Evolutionary conservation across 176 grass and related monocot species (phyloP).

Genomic region (Ananas comosus): DNA sequence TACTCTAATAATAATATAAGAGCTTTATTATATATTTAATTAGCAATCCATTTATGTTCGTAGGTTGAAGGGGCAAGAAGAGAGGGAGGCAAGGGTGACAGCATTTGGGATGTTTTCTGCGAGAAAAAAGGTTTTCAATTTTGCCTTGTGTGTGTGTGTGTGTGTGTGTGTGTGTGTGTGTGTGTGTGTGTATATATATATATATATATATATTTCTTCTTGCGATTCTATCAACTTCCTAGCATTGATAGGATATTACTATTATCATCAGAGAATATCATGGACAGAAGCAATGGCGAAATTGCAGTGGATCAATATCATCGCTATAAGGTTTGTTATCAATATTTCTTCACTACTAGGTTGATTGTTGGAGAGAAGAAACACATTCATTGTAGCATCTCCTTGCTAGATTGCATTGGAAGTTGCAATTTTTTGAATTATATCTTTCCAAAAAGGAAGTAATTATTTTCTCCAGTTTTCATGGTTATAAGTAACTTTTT

Average conservation of each 20-base stretch:
- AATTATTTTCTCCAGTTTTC: too few relatives aligned
- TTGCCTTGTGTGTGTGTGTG: too few relatives aligned
- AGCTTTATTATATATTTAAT: neutral
- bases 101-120: conserved; percentile 86
- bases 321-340: conserved; percentile 68
- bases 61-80: conserved; percentile 88
- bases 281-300: conserved; percentile 60
- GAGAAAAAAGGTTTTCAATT: conserved; percentile 57
- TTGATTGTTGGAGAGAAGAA: conserved; percentile 1
- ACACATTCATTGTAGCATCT: neutral
- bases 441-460: too few relatives aligned
- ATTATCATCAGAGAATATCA: conserved; percentile 55
- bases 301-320: conserved; percentile 96
- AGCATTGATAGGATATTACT: conserved; percentile 13
- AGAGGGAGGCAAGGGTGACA: conserved; percentile 86
- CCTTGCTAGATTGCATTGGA: too few relatives aligned
- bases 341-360: neutral
- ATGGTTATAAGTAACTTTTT: too few relatives aligned
- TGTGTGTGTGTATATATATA: too few relatives aligned
- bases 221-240: neutral
- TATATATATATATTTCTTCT: neutral
- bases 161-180: too few relatives aligned
- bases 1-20: too few relatives aligned
- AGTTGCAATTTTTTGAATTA: too few relatives aligned
- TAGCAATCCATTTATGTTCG: neutral